Base-by-base conservation (phyloP, 2,329 filamentous ascomycete genomes). In the Xylariaceae sp. region DNA sequence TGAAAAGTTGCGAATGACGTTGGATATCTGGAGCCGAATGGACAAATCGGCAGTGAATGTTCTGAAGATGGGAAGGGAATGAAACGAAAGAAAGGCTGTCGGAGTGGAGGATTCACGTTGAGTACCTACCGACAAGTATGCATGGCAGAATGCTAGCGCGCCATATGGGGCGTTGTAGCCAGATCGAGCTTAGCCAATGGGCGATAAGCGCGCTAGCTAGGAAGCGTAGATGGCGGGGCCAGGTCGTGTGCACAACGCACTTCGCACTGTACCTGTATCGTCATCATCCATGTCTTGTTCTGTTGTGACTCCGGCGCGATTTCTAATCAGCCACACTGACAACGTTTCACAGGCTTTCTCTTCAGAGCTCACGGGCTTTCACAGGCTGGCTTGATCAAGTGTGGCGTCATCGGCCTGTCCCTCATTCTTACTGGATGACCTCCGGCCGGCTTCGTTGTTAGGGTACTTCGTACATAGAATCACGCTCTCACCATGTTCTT, bases 401-500 rank as follows among this genome's bases (percentile, higher is more conserved):
- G 23, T 30, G 37, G 37, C 37, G 9, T 42, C 37, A 42, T 42
- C 37, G 9, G 13, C 37, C 9, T 4, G 3, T 42, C 9, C 13
- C 13, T 42, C 37, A 2, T 42, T 10, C n/a, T 45, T n/a, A n/a
- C 42, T n/a, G n/a, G 42, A 45, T n/a, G 9, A 10, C 13, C 13
- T 42, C 58, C 57, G 53, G 51, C 56, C 57, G 53, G 52, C 57
- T 39, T 56, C 30, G 53, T 55, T 53, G 35, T 5, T 30, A 30
- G 23, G 23, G 23, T 30, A 30, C 23, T 30, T 30, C 23, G 23
- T 42, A 55, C 50, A 37, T 53, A 48, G 53, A 50, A 56, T 49
- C 60, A 59, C 61, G 51, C 62, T 51, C 53, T 49, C 57, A 65
- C 53, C 59, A 97, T 97, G 93, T 96, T 96, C 84, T 82, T 97